Base-by-base conservation (phyloP, 75 land plant species). In the Pinus albicaulis region DNA sequence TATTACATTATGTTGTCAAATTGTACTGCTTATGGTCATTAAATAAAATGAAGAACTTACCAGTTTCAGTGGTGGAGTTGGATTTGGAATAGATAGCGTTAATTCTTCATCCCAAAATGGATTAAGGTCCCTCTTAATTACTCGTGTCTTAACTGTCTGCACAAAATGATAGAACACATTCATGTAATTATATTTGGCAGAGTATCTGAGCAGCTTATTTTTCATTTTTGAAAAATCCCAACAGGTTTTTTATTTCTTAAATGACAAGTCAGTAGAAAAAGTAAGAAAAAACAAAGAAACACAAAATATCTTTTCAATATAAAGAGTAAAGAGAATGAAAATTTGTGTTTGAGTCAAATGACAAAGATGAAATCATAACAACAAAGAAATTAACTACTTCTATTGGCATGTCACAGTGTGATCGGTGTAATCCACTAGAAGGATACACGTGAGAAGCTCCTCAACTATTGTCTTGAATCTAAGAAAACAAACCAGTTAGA, bases 21-120 rank as follows among this genome's bases (percentile, higher is more conserved):
- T 44, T 44, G 48, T 44, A 44, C 48, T 44, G 48, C 52, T 44
- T 44, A 44, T 44, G 52, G 41, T 38, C 41, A 38, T 44, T 1
- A 44, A 44, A 44, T 7, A 44, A 44, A 44, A 56, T 61, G 19
- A 58, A 52, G 28, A 66, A 79, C 88, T 80, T 87, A 92, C 98
- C 80, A 95, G 80, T 17, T 86, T 88, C 20, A 95, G 84, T 70
- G 85, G 84, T 61, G 76, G 84, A 57, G 82, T 82, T 23, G 88
- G 87, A 4, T 89, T 85, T 59, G 87, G 85, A 31, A 93, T 77
- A 52, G 90, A 83, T 73, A 95, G 88, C 41, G 81, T 88, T 3
- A 93, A 80, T 79, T 95, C 98, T 76, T 95, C 94, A 81, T 95
- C 83, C 98, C 98, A 95, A 36, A 85, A 82, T 34, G 98, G 98